These are phyloP conservation scores for Mercurialis annua DNA, from an alignment of 345 rosid genomes.

Conservation along the genomic window DNA sequence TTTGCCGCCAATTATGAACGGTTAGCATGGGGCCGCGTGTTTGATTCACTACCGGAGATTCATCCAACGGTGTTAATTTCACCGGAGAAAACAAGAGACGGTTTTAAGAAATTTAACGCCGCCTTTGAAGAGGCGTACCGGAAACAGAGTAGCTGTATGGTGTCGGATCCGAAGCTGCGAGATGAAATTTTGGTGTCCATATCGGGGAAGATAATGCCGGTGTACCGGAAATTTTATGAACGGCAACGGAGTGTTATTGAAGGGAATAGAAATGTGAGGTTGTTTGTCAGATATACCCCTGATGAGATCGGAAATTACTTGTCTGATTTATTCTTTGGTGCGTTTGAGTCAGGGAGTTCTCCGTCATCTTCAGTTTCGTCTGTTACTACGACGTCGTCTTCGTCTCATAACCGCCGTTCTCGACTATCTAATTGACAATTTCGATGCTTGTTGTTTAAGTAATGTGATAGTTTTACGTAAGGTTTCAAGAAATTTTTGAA, in stretches of 20 bases:
- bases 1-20: slow-evolving; percentile 27
- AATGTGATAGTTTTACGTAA: too few species aligned
- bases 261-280: background rate
- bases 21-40: slow-evolving; percentile 29
- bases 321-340: slow-evolving; percentile 26
- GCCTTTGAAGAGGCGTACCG: slow-evolving; percentile 52
- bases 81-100: slow-evolving; percentile 34
- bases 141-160: slow-evolving; percentile 45
- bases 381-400: slow-evolving; percentile 21
- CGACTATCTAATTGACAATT: background rate
- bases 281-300: slow-evolving; percentile 20
- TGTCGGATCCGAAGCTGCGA: slow-evolving; percentile 45
- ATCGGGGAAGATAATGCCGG: slow-evolving; percentile 34
- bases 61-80: slow-evolving; percentile 31
- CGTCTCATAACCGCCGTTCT: slow-evolving; percentile 7
- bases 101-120: slow-evolving; percentile 43
- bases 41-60: slow-evolving; percentile 40
- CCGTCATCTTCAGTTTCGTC: slow-evolving; percentile 10
- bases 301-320: slow-evolving; percentile 34
- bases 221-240: slow-evolving; percentile 50
- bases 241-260: background rate
- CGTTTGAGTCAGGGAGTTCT: background rate
- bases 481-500: background rate
- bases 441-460: background rate
- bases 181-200: slow-evolving; percentile 54